Base-by-base conservation (phyloP, 495 filamentous ascomycete species). In the Friedmanniomyces endolithicus region DNA sequence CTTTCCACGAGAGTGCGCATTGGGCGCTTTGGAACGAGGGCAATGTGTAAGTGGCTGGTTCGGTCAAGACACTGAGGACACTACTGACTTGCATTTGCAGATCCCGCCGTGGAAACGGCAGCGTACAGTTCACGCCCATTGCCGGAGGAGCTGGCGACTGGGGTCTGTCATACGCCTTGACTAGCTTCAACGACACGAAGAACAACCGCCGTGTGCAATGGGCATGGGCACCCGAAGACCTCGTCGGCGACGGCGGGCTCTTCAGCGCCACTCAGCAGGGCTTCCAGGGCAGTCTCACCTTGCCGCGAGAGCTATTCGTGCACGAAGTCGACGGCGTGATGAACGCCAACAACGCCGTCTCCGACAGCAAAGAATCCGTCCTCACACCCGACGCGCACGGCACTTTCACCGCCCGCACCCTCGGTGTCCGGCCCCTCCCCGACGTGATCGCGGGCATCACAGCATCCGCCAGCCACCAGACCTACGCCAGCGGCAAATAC, bases 11-110 rank as follows among this genome's bases (percentile, higher is more conserved):
- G 29, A 49, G 17, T 9, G 8, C 43, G 0, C 66, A 69, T 25
- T 72, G 70, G 71, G 60, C 67, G 9, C 62, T 75, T 6, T 75
- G 72, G 72, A 69, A 67, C 34, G 70, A 72, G 45, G 68, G 72
- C 7, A 34, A 57, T 12, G 55, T 72, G 3, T 65, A 41, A 41
- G 37, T 3, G 9, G 9, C 27, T 41, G 37, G 37, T 4, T 19
- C 3, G 3, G 17, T 6, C 17, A 4, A 41, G 3, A 14, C 3
- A 14, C 3, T 41, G 14, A 19, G 37, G 2, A 14, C 3, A n/a
- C 6, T 41, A 14, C 37, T 41, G 16, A 41, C 12, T 6, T 41
- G 3, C 37, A n/a, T 9, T 41, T 16, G 14, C 37, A 41, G 37
- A 6, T n/a, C 67, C 24, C 59, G 65, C 9, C 58, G 66, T 12